These are phyloP conservation scores for Lentinula novae-zelandiae DNA, from an alignment of 1,284 basidiomycete genomes.

Conservation along the genomic window DNA sequence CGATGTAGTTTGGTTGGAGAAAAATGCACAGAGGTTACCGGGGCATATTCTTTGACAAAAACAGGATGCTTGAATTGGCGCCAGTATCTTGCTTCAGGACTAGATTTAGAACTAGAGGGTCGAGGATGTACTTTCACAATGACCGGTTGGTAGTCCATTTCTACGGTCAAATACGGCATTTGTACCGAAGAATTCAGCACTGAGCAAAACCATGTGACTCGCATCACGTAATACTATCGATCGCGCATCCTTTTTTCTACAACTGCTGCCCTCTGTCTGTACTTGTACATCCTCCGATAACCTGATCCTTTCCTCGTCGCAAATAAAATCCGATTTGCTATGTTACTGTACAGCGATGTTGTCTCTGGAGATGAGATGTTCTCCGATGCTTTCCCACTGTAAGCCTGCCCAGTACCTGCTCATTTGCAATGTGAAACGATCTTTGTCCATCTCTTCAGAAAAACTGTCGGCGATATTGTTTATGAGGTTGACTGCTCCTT, in stretches of 20 bases:
- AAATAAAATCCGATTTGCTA: slow-evolving; percentile 27
- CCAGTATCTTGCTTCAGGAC: slow-evolving; percentile 76
- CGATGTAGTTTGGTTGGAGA: slow-evolving; percentile 81
- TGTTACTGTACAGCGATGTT: slow-evolving; percentile 80
- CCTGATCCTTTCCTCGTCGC: not conserved
- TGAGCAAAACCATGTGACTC: not conserved
- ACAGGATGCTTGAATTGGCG: slow-evolving; percentile 81
- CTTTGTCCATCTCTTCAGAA: slow-evolving; percentile 44
- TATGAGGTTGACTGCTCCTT: slow-evolving; percentile 87
- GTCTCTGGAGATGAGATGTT: slow-evolving; percentile 90
- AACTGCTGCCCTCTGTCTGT: slow-evolving; percentile 17
- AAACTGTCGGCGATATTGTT: slow-evolving; percentile 79
- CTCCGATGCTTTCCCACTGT: slow-evolving; percentile 91
- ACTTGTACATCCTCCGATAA: slow-evolving; percentile 18
- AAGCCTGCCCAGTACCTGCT: slow-evolving; percentile 21
- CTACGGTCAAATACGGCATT: not conserved
- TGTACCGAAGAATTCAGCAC: not conserved
- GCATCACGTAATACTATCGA: slow-evolving; percentile 1
- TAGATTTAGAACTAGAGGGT: slow-evolving; percentile 56
- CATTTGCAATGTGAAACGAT: not conserved
- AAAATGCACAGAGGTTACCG: slow-evolving; percentile 91
- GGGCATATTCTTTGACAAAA: slow-evolving; percentile 93
- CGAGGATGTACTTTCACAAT: slow-evolving; percentile 58
- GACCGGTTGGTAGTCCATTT: slow-evolving; percentile 80
- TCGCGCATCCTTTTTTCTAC: slow-evolving; percentile 4